Evolutionary conservation across 768 basidiomycete genomes (phyloP), one percentile per base, ranked within the genome.

Genomic region (Chalciporus piperatus): DNA sequence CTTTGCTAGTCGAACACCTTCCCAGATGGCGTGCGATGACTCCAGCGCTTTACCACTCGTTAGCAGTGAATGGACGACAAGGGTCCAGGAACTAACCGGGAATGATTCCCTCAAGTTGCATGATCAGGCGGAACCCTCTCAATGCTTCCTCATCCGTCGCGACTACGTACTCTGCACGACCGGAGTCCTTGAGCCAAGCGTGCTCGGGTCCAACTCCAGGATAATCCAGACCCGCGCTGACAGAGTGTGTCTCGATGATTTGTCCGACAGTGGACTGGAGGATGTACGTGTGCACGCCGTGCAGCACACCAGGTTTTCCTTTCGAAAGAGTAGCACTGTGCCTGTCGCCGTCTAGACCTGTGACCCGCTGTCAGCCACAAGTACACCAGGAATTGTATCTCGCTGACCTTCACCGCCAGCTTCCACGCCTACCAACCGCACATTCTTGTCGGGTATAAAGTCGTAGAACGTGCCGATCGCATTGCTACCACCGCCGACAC

Each of bases 161-260:
- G 13, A 80, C 85, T 17, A 90, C 83, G 67, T 98, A 99, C 65
- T 97, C 92, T 0, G 93, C 97, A 53, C 97, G 78, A 16, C 89
- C 89, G 4, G 87, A 88, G 64, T 98, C 94, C 71, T 98, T 98
- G 66, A 99, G 75, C 88, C 91, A 97, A 41, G 96, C 89, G 65
- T 98, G 97, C 70, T 99, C 97, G 9, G 97, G 97, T 19, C 97
- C 97, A 44, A 99, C 96, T 56, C 94, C 94, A 22, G 94, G 94
- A 71, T 98, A 98, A 71, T 98, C 94, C 40, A 97, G 76, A 17
- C 95, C 94, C 44, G 95, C 96, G 59, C 92, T 95, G 71, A 99
- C 87, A 4, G 95, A 97, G 71, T 98, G 94, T 9, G 96, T 98
- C 71, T 98, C 96, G 56, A 89, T 83, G 68, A 99, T 96, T 72